These are phyloP conservation scores for Trypanosoma cruzi DNA, from an alignment of 208 protist species.

Conservation along the genomic window DNA sequence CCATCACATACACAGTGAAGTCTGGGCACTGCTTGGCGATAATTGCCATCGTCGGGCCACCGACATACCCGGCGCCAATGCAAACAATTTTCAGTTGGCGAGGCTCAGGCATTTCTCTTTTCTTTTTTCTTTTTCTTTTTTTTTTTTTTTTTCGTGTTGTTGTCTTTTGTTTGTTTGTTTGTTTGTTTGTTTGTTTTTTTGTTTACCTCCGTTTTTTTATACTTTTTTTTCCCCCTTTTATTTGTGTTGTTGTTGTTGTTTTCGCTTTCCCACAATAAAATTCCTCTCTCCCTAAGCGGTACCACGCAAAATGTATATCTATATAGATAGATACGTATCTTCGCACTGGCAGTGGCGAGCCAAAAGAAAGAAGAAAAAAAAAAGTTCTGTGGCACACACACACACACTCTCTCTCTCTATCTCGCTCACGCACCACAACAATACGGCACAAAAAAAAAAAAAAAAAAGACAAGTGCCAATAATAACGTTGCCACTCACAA, in stretches of 20 bases:
- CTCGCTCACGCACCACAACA: no score
- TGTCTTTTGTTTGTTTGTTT: no score
- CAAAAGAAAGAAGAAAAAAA: neutral
- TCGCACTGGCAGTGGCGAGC: neutral
- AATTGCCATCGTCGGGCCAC: constrained; percentile 97
- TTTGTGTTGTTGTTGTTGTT: constrained; percentile 18
- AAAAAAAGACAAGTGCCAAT: constrained; percentile 1
- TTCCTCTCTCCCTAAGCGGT: no score
- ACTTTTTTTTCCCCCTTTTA: neutral
- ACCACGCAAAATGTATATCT: no score
- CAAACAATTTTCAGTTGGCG: constrained; percentile 57
- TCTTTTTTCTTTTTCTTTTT: no score
- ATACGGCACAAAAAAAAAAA: no score
- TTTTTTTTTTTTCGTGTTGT: no score
- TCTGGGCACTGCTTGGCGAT: constrained; percentile 95
- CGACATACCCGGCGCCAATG: constrained; percentile 96
- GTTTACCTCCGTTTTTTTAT: neutral
- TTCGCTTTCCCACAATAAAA: no score
- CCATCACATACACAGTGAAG: constrained; percentile 91
- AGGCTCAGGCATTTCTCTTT: neutral
- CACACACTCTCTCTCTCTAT: no score
- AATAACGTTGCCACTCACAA: neutral
- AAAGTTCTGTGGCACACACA: no score
- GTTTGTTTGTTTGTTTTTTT: no score
- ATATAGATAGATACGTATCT: no score